Evolutionary conservation across 257 asterid species (phyloP), one percentile per base, ranked within the genome.

Genomic region (Paraleonurus japonicus): DNA sequence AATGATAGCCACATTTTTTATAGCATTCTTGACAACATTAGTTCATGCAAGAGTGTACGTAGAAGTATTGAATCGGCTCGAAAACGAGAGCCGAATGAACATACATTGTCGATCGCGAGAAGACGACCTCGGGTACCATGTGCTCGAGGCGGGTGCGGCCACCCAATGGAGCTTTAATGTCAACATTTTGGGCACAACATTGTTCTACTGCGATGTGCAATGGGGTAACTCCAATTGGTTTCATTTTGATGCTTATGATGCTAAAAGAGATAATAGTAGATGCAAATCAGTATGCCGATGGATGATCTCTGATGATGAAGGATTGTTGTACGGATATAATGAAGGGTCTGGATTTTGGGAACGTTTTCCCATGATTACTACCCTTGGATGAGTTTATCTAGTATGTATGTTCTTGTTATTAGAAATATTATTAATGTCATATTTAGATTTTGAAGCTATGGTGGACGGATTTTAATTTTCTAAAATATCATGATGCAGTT

Each of bases 21-120:
- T 74, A 12, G 7, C 72, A 27, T 4, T 63, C 13, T 6, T 20
- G 4, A 1, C 16, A 7, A 7, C 67, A 13, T 20, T 27, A 39
- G 23, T 47, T 2, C 15, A 23, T 5, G 78, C 84, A 15, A 53
- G 7, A 59, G 79, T 83, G 3, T 50, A 47, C 4, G 85, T 83
- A 5, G 79, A 73, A 15, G 70, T 85, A 53, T 75, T 50, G 16
- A 83, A 83, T 45, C 47, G 53, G 5, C 79, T 80, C 0, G 75
- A 50, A 7, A 7, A 55, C 1, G 76, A 70, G n/a, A 13, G 22
- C 2, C 27, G 5, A 7, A 20, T 85, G 69, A 69, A 45, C 67
- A n/a, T 85, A 27, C 90, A 85, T 20, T 85, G 86, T 41, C 72
- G 57, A 12, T 83, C 88, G 4, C 55, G 55, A 6, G 81, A 85